Percentiles rank a stretch among this genome's conserved stretches.
Evolutionary conservation across 2,329 filamentous ascomycete species (phyloP).

Genomic region (Coleophoma crateriformis): DNA sequence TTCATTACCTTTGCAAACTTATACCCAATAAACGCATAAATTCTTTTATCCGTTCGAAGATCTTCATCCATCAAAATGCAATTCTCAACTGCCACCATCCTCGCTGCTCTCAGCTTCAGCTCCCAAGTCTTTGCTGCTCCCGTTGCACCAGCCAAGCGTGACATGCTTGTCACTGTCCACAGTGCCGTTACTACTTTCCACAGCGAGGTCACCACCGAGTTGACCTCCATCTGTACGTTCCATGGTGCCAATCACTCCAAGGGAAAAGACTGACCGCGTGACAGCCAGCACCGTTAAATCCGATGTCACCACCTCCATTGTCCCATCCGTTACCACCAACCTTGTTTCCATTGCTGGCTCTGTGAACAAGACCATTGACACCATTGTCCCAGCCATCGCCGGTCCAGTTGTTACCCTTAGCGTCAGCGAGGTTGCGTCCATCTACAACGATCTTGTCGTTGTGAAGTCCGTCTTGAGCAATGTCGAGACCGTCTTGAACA

Average conservation of each 20-base stretch:
- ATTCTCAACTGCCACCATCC: slow-evolving; percentile 2
- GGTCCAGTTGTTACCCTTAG: not conserved
- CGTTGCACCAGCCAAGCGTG: not conserved
- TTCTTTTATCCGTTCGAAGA: too few species aligned
- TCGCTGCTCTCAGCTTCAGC: slow-evolving; percentile 6
- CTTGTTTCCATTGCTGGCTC: slow-evolving; percentile 1
- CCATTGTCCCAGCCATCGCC: slow-evolving; percentile 2
- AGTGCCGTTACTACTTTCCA: not conserved
- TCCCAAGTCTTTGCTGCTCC: slow-evolving; percentile 5
- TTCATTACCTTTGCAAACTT: not conserved
- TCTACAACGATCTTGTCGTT: slow-evolving; percentile 18
- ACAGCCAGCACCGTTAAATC: not conserved
- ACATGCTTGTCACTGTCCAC: not conserved
- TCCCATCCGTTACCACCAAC: slow-evolving; percentile 2
- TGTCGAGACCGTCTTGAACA: slow-evolving; percentile 32
- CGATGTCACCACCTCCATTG: slow-evolving; percentile 2
- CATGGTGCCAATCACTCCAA: not conserved
- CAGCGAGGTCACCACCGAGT: not conserved
- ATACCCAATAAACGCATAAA: not conserved
- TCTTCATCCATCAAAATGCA: slow-evolving; percentile 6
- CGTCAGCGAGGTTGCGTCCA: slow-evolving; percentile 1
- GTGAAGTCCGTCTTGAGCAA: slow-evolving; percentile 49
- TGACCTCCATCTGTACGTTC: slow-evolving; percentile 8
- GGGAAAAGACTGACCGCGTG: not conserved
- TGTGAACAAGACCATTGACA: not conserved